A percentile compares a stretch with the other conserved stretches of the same genome.
These are phyloP conservation scores for Tetrahymena thermophila DNA, from an alignment of 73 alveolate genomes.

Conservation along the genomic window DNA sequence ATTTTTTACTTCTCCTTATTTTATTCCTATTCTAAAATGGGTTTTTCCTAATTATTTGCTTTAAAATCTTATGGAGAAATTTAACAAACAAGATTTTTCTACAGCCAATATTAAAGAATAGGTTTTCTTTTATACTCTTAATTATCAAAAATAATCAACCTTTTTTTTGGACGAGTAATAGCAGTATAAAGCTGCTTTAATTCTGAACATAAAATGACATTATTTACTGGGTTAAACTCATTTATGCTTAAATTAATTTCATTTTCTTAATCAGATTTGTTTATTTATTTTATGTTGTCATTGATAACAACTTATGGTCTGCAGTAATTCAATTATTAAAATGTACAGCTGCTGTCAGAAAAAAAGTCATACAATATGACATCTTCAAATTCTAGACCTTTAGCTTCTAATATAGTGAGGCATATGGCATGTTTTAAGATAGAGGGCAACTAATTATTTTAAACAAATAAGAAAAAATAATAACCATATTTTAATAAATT, in stretches of 20 bases:
- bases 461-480: neutral
- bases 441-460: constrained; percentile 27
- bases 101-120: constrained; percentile 57
- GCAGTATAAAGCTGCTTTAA: constrained; percentile 77
- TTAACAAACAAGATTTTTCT: constrained; percentile 49
- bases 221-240: neutral
- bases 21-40: neutral
- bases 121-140: constrained; percentile 51
- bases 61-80: constrained; percentile 17
- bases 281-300: neutral
- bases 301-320: neutral
- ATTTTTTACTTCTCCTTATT: constrained; percentile 1
- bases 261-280: neutral
- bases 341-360: constrained; percentile 21
- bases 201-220: constrained; percentile 67
- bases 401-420: constrained; percentile 81
- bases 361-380: constrained; percentile 64
- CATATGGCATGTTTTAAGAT: constrained; percentile 67
- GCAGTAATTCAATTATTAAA: constrained; percentile 27
- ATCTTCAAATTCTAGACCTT: constrained; percentile 92
- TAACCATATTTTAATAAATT: neutral
- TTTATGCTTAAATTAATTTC: neutral
- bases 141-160: constrained; percentile 75
- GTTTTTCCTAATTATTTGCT: neutral
- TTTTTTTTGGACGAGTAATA: constrained; percentile 77